These are phyloP conservation scores for Populus nigra DNA, from an alignment of 345 rosid species.

Conservation along the genomic window DNA sequence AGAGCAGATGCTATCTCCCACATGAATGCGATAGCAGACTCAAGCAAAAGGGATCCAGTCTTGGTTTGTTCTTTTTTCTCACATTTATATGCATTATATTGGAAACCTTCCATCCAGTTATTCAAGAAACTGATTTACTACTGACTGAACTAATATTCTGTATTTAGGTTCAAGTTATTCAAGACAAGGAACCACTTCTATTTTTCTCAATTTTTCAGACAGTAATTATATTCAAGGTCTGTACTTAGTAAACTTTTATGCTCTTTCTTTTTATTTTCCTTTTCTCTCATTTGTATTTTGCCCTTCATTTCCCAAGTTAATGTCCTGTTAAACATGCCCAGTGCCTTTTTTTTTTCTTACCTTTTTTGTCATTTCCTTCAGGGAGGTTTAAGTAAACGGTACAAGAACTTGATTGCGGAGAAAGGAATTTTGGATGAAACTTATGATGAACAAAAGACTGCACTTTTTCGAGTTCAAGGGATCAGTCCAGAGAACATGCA, in stretches of 20 bases:
- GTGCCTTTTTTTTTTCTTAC: not conserved
- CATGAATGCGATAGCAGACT: conserved; percentile 46
- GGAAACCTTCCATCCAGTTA: not conserved
- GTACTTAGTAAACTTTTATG: conserved; percentile 2
- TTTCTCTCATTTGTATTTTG: not conserved
- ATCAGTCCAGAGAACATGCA: conserved; percentile 62
- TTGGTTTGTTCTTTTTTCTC: conserved; percentile 47
- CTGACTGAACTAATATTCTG: conserved; percentile 9
- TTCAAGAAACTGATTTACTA: not conserved
- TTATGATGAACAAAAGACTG: conserved; percentile 41
- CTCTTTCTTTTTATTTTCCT: not conserved
- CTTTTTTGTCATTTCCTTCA: conserved; percentile 27
- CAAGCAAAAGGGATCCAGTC: conserved; percentile 57
- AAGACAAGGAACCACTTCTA: conserved; percentile 65
- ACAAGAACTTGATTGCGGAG: conserved; percentile 47
- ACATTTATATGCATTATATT: not conserved
- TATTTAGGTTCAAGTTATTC: conserved; percentile 60
- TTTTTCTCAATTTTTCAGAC: conserved; percentile 57
- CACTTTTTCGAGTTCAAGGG: conserved; percentile 78
- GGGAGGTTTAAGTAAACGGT: conserved; percentile 69
- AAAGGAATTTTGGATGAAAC: conserved; percentile 42
- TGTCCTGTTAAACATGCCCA: too few relatives aligned
- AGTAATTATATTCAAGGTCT: conserved; percentile 58
- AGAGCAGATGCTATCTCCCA: conserved; percentile 57
- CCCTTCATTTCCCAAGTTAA: not conserved